Evolutionary conservation across 2,329 filamentous ascomycete genomes (phyloP), one percentile per base, ranked within the genome.

Genomic region (Myriosclerotinia curreyana): DNA sequence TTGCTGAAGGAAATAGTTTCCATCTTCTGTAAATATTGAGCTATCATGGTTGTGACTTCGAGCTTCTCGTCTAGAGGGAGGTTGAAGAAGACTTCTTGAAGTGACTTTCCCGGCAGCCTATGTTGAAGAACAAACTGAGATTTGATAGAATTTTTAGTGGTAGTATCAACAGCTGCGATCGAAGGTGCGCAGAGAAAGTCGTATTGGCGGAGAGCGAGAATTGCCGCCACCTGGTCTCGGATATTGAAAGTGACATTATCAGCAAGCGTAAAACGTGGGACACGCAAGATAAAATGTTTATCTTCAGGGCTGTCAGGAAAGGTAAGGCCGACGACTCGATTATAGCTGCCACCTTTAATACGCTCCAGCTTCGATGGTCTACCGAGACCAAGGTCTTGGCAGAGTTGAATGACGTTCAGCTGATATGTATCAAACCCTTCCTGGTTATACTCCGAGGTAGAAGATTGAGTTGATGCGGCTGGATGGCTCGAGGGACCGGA

Each of bases 61-160:
- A 71, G 65, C 51, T 66, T 69, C 25, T 68, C 66, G 1, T 3
- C 8, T 1, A 67, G 49, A 4, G 66, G 58, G 14, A 69, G 55
- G 14, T 52, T 28, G 20, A 66, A 62, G 51, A 61, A 67, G 3
- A 66, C 34, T 15, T 60, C 44, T 0, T 52, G 3, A 2, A 66
- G 25, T 9, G 42, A 3, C 14, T 46, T 14, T 8, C 70, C 70
- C 0, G 44, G 64, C 12, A 71, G 42, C 25, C 59, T 46, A 2
- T 60, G 2, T n/a, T 70, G 68, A 3, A 71, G 40, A 12, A 71
- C 63, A 22, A 38, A 71, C 44, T 51, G 31, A 12, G 52, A 66
- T 8, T 20, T 28, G 14, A 71, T 60, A 0, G 60, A 53, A 54
- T 70, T 71, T 2, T 69, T 46, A 8, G 5, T 20, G 2, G 67